Evolutionary conservation across 306 rosid genomes (phyloP).

Genomic region (Comarum palustre): DNA sequence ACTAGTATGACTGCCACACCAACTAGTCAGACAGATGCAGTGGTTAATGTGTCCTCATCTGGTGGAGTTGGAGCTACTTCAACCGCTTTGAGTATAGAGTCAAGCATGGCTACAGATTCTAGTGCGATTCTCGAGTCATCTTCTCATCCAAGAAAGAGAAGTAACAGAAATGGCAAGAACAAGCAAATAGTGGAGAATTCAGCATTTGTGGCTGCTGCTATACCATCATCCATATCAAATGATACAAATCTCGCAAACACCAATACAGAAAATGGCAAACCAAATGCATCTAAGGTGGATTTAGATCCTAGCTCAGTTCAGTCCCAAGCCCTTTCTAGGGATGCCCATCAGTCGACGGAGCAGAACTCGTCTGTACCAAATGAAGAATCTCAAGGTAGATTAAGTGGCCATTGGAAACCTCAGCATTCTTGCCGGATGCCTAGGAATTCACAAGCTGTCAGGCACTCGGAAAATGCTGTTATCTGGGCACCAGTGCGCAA

Average conservation of each 20-base stretch:
- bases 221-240: constrained; percentile 36
- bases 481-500: constrained; percentile 95
- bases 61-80: constrained; percentile 37
- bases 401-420: constrained; percentile 65
- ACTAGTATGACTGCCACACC: constrained; percentile 27
- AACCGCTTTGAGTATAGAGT: constrained; percentile 31
- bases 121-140: constrained; percentile 42
- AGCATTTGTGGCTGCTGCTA: constrained; percentile 32
- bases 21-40: constrained; percentile 37
- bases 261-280: constrained; percentile 45
- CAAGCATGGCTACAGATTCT: constrained; percentile 33
- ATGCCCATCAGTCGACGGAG: constrained; percentile 43
- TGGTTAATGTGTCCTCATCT: constrained; percentile 28
- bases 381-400: constrained; percentile 61
- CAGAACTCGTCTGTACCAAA: constrained; percentile 38
- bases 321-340: constrained; percentile 38
- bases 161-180: constrained; percentile 54
- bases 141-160: constrained; percentile 58
- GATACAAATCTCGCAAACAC: constrained; percentile 39
- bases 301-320: constrained; percentile 49
- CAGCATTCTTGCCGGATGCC: constrained; percentile 66
- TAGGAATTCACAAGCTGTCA: constrained; percentile 58
- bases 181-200: constrained; percentile 58
- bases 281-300: constrained; percentile 44
- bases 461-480: constrained; percentile 65